Evolutionary conservation across 441 rosid genomes (phyloP).

Genomic region (Populus hybrid): DNA sequence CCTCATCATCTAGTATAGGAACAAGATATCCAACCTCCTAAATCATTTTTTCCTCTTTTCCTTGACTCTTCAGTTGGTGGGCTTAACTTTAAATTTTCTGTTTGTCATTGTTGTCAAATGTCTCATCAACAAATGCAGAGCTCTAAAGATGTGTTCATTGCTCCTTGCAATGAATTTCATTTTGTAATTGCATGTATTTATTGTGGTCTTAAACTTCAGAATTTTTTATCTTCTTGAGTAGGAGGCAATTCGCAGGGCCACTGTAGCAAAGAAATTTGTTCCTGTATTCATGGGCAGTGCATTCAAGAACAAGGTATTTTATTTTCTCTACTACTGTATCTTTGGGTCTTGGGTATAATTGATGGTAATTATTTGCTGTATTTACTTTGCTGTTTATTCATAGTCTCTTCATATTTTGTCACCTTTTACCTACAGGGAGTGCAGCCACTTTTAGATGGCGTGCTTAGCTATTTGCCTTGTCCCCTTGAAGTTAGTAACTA

Average conservation of each 20-base stretch:
- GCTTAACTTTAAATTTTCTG: neutral
- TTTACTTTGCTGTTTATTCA: slow-evolving; percentile 3
- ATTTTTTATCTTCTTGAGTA: slow-evolving; percentile 28
- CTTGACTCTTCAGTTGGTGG: neutral
- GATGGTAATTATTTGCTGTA: neutral
- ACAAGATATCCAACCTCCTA: neutral
- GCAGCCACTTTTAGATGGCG: slow-evolving; percentile 91
- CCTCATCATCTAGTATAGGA: neutral
- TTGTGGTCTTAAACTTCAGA: slow-evolving; percentile 11
- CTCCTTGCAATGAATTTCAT: neutral
- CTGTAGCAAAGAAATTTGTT: slow-evolving; percentile 74
- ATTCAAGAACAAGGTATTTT: slow-evolving; percentile 88
- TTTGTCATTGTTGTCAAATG: neutral
- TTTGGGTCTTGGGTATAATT: neutral
- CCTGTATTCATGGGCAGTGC: slow-evolving; percentile 99
- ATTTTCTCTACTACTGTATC: neutral
- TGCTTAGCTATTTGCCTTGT: slow-evolving; percentile 78
- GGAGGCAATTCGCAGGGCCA: slow-evolving; percentile 96
- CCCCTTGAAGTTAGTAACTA: slow-evolving; percentile 84
- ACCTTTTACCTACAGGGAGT: slow-evolving; percentile 60
- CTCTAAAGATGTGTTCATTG: neutral
- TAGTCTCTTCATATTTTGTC: slow-evolving; percentile 11
- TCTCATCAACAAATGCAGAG: neutral
- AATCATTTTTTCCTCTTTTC: neutral
- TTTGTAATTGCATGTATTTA: neutral